Base-by-base conservation (phyloP, 2,329 filamentous ascomycete genomes). In the Helicocarpus griseus region DNA sequence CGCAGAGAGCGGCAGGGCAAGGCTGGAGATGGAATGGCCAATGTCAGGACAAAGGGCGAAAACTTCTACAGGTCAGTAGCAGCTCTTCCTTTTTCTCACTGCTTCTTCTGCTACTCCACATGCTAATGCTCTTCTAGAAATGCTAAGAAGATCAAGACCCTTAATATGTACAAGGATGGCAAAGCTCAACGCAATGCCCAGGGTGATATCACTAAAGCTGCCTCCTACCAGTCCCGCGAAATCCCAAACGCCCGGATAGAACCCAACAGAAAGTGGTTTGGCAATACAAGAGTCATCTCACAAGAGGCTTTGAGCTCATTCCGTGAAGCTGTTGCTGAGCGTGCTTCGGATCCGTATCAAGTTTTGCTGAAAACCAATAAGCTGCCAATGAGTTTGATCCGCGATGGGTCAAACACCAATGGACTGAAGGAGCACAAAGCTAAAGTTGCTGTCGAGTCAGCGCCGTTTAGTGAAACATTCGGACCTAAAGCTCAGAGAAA, bases 351-450 rank as follows among this genome's bases (percentile, higher is more conserved):
- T 64, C 93, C 93, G 0, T 96, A 95, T 69, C 85, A 87, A 54
- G 93, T 95, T 54, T 80, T 97, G n/a, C 77, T 98, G 57, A 96
- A 96, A 75, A 86, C 87, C 59, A 97, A 97, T 72, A 97, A 97
- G 75, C 78, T 98, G 46, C 93, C 93, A 38, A 91, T 98, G 89
- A 91, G 83, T 60, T 74, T 98, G 67, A 95, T 98, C 65, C 80
- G 83, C 55, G 91, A 97, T 63, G 81, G 80, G 50, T 77, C 85
- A 52, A 78, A 83, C 44, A 80, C 84, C 60, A 91, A 95, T 62
- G 91, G 90, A 0, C 69, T 95, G 53, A 94, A 95, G 73, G 83
- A 95, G 67, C 91, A 97, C 70, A 80, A 87, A 65, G 91, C 91
- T 36, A 97, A 95, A 76, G 95, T 96, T 75, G 82, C 88, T 8